phyloP scores from a whole-genome alignment of 2,329 filamentous ascomycete genomes.

The Trichophyton rubrum region DNA sequence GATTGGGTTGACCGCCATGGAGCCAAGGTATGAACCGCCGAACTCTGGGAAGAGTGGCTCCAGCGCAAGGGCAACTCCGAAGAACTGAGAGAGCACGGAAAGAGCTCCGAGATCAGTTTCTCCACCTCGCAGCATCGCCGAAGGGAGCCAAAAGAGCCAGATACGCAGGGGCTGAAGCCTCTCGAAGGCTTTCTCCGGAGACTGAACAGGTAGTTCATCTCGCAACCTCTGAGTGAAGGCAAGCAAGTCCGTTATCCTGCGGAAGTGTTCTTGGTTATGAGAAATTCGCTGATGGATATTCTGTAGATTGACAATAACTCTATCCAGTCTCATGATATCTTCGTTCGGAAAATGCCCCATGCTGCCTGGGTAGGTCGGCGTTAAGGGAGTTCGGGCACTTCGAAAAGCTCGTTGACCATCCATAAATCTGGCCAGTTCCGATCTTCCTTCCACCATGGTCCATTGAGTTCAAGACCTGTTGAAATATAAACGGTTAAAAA shows the following conservation, averaged over 20 bases:
- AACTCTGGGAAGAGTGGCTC: conserved; percentile 88
- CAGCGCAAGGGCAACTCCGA: conserved; percentile 73
- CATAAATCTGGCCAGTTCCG: conserved; percentile 42
- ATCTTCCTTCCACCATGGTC: conserved; percentile 69
- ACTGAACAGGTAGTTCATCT: conserved; percentile 55
- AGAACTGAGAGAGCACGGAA: conserved; percentile 79
- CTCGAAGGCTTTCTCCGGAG: conserved; percentile 75
- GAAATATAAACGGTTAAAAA: conserved; percentile 17
- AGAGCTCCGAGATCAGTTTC: conserved; percentile 65
- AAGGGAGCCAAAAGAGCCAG: conserved; percentile 93
- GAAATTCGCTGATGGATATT: conserved; percentile 50
- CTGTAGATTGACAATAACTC: conserved; percentile 51
- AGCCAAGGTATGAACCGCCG: conserved; percentile 76
- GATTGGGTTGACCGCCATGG: conserved; percentile 64
- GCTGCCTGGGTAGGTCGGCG: conserved; percentile 20
- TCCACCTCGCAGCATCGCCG: conserved; percentile 66
- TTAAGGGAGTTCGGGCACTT: conserved; percentile 24
- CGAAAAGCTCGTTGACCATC: conserved; percentile 30
- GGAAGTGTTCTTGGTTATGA: conserved; percentile 56
- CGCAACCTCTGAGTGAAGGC: conserved; percentile 61
- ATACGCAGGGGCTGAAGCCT: conserved; percentile 76
- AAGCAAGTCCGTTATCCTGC: conserved; percentile 56
- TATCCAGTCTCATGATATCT: conserved; percentile 55
- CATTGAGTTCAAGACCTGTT: conserved; percentile 78
- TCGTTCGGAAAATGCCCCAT: conserved; percentile 41